Evolutionary conservation across 2,329 filamentous ascomycete species (phyloP), one percentile per base, ranked within the genome.

Genomic region (Tolypocladium cylindrosporum): DNA sequence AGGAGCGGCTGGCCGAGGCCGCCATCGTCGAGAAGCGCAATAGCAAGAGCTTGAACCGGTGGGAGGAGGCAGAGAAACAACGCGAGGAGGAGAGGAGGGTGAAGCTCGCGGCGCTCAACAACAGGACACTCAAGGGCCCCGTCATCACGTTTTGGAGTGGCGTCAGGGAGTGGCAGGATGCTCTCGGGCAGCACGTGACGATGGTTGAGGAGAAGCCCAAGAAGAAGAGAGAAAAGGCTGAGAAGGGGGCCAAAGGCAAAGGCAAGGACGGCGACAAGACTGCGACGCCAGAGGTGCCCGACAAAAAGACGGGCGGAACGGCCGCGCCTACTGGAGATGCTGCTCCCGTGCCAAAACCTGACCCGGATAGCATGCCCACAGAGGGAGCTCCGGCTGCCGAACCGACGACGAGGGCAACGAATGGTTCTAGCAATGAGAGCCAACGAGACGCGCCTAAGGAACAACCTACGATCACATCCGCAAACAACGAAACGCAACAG

Each of bases 61-160:
- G 93, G 92, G 92, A 97, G 71, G 88, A 91, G 71, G 90, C 91
- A 8, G 94, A 99, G 74, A 91, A 91, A 73, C 86, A 88, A 69
- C 85, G 93, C 59, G 89, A 92, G 63, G 90, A 93, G 66, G 89
- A 96, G 68, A 83, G 93, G 61, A 83, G 85, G 62, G 88, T 86
- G 45, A 93, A 89, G 73, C 78, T 97, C 54, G 91, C 93, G 43
- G 94, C 93, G 16, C 77, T 97, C 64, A 89, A 96, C 66, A 90
- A 91, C 69, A 85, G 92, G 54, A 90, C 89, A 55, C 80, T 97
- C 10, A 87, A 93, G 57, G 94, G 94, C 0, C 91, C 94, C 0
- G 90, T 97, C 13, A 86, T 97, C 48, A 90, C 90, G 2, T 93
- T 89, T 71, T 97, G 92, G 88, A 97, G 92, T 71, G 94, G 93